Conservation (phyloP, 2,329 filamentous ascomycete genomes). For the Hortaea werneckii region DNA sequence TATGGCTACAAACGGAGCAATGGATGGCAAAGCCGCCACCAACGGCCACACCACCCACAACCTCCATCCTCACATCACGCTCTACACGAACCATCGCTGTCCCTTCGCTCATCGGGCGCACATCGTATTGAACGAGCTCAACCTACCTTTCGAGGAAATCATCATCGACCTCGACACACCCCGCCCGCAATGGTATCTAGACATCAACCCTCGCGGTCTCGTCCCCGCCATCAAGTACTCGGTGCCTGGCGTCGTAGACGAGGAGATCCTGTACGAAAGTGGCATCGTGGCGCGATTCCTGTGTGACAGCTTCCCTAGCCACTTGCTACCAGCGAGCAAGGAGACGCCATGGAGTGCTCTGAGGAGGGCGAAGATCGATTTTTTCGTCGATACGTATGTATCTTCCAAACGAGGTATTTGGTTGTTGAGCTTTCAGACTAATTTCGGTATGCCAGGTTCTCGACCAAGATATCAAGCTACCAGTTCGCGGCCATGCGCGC, state of each 20-base stretch:
- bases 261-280: constrained; percentile 62
- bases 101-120: constrained; percentile 64
- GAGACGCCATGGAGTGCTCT: constrained; percentile 47
- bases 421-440: not conserved
- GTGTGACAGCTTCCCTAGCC: constrained; percentile 58
- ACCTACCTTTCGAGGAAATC: constrained; percentile 24
- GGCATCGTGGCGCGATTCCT: constrained; percentile 63
- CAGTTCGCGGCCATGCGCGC: constrained; percentile 41
- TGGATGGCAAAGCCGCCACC: constrained; percentile 4
- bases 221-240: constrained; percentile 62
- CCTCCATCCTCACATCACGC: constrained; percentile 5
- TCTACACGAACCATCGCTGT: constrained; percentile 59
- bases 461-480: constrained; percentile 47
- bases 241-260: constrained; percentile 29
- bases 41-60: constrained; percentile 6
- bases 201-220: constrained; percentile 68
- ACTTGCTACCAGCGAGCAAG: constrained; percentile 50
- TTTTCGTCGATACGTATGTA: constrained; percentile 55
- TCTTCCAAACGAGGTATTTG: not conserved
- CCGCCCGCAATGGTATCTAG: constrained; percentile 62
- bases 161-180: constrained; percentile 58
- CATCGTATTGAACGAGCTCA: constrained; percentile 23
- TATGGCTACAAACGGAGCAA: constrained; percentile 3
- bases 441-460: constrained; percentile 36
- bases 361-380: constrained; percentile 54